phyloP scores from a whole-genome alignment of 2,329 filamentous ascomycete genomes.

The Trichoderma oligosporum region DNA sequence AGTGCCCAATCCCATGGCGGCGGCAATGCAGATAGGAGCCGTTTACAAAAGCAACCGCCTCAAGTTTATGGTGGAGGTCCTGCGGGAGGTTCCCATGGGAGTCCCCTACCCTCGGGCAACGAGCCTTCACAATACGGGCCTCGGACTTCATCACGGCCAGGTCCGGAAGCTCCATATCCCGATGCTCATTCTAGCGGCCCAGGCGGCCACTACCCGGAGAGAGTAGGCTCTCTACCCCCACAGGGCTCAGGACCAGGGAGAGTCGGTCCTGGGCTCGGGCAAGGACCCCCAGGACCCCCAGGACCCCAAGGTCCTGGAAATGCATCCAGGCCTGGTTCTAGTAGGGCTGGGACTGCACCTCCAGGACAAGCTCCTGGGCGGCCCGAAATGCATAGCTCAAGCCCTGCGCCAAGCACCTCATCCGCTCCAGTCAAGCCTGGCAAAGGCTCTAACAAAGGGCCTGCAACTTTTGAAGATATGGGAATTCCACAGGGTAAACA shows the following conservation, averaged over 20 bases:
- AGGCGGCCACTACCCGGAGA: slow-evolving; percentile 30
- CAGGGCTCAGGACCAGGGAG: slow-evolving; percentile 26
- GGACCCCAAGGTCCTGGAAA: slow-evolving; percentile 20
- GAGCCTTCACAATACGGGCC: slow-evolving; percentile 39
- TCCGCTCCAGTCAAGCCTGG: slow-evolving; percentile 34
- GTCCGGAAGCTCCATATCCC: slow-evolving; percentile 25
- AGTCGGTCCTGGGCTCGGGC: slow-evolving; percentile 21
- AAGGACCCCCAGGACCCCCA: slow-evolving; percentile 6
- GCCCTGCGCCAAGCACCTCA: slow-evolving; percentile 30
- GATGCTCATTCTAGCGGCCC: slow-evolving; percentile 27
- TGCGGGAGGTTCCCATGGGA: slow-evolving; percentile 7
- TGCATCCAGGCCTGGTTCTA: slow-evolving; percentile 26
- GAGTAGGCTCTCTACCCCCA: slow-evolving; percentile 33
- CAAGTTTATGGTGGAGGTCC: slow-evolving; percentile 12
- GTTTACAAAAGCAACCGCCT: slow-evolving; percentile 25
- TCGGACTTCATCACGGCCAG: slow-evolving; percentile 29
- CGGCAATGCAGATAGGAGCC: slow-evolving; percentile 33
- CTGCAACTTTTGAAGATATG: slow-evolving; percentile 98
- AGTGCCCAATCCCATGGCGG: slow-evolving; percentile 29
- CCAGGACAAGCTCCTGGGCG: slow-evolving; percentile 28
- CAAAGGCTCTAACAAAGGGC: slow-evolving; percentile 59
- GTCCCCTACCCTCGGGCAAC: slow-evolving; percentile 17
- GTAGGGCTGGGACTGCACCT: slow-evolving; percentile 39
- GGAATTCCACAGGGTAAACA: slow-evolving; percentile 80
- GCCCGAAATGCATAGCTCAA: slow-evolving; percentile 23